These are phyloP conservation scores for Blastobotrys muscicola DNA, from an alignment of 805 yeast genomes.

Conservation along the genomic window DNA sequence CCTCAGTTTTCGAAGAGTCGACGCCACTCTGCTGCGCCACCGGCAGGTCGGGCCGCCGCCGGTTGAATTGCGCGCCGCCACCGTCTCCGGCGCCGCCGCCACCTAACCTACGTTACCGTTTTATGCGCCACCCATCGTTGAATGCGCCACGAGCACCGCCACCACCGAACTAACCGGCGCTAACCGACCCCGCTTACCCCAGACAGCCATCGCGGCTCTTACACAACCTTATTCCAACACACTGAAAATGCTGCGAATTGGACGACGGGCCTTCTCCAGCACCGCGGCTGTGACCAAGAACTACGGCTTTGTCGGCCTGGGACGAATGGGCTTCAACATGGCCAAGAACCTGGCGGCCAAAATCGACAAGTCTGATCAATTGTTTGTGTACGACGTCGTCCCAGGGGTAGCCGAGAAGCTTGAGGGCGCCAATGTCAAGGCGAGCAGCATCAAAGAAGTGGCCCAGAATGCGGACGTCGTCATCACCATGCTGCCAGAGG, in stretches of 20 bases:
- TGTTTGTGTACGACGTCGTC: conserved; percentile 37
- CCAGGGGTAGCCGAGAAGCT: conserved; percentile 22
- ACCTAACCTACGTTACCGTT: no score
- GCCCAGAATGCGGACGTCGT: conserved; percentile 25
- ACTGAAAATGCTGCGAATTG: not conserved
- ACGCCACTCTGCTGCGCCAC: no score
- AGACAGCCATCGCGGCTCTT: no score
- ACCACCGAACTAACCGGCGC: no score
- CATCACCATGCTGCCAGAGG: conserved; percentile 48
- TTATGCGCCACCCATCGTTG: no score
- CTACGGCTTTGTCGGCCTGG: conserved; percentile 49
- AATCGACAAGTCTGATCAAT: conserved; percentile 30
- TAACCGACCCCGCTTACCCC: no score
- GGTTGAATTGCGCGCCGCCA: no score
- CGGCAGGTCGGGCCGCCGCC: no score
- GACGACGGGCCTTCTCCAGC: conserved; percentile 8
- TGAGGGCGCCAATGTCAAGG: conserved; percentile 20
- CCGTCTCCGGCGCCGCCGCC: no score
- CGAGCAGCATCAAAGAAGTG: conserved; percentile 17
- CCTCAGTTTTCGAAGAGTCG: no score
- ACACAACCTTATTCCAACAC: not conserved
- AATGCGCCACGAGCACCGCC: no score
- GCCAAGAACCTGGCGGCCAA: conserved; percentile 38
- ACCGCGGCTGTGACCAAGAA: conserved; percentile 4
- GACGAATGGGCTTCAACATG: conserved; percentile 49